Base-by-base conservation (phyloP, 345 rosid species). In the Euphorbia peplus region DNA sequence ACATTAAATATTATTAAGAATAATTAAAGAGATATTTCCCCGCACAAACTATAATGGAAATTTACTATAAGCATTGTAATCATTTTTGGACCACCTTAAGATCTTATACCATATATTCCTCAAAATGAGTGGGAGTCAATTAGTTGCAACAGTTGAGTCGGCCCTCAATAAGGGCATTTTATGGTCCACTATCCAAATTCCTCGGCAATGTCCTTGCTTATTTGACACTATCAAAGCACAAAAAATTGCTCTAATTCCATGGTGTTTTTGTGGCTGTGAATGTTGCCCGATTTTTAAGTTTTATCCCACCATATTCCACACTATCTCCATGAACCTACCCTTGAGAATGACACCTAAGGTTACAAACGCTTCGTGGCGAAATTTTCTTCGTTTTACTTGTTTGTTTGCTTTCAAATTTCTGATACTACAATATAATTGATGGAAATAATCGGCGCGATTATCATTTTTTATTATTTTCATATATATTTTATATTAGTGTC, bases 311-410 rank as follows among this genome's bases (percentile, higher is more conserved):
- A 68, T 75, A 82, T 73, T 78, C 76, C 50, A 80, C 78, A 75
- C 77, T 54, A 14, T 47, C 64, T 5, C 37, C 37, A 32, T 6
- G 6, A 32, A 32, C 37, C 37, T 32, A 32, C 37, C 37, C 37
- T 32, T 16, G 74, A 73, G 47, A 56, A 35, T 4, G 78, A 79
- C 80, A 39, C 61, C 39, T 55, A 44, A 52, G 77, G 82, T 68
- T 44, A 25, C 32, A n/a, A 57, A 59, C 25, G 18, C 60, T 47
- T n/a, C 19, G 42, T 10, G 42, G 26, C 64, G 16, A 10, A 30
- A n/a, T 60, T 22, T 26, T 19, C 37, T 32, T 32, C 6, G n/a
- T n/a, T n/a, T n/a, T n/a, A n/a, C n/a, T 32, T 32, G 37, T 32
- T 32, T 32, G 37, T 3, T 32, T 32, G 4, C 37, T 6, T 32